Evolutionary conservation across 2,329 filamentous ascomycete species (phyloP).

Genomic region (Colletotrichum sansevieriae): DNA sequence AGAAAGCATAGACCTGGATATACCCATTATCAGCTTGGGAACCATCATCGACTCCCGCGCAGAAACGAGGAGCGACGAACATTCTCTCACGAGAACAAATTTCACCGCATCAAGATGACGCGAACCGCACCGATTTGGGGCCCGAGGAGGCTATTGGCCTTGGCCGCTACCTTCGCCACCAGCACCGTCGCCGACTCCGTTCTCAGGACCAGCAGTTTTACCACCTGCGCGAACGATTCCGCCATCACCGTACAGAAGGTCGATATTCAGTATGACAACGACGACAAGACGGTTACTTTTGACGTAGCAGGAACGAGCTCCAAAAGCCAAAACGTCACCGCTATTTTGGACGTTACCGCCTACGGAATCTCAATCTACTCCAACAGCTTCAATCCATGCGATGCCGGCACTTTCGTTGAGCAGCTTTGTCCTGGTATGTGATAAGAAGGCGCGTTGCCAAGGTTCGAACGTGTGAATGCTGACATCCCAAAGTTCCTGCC

Average conservation of each 20-base stretch:
- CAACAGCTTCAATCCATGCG: slow-evolving; percentile 87
- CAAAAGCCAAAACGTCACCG: slow-evolving; percentile 83
- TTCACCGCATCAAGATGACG: slow-evolving; percentile 49
- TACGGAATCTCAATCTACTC: slow-evolving; percentile 87
- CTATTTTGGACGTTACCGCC: slow-evolving; percentile 80
- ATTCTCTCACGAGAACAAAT: slow-evolving; percentile 4
- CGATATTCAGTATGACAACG: slow-evolving; percentile 83
- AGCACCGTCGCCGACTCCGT: slow-evolving; percentile 76
- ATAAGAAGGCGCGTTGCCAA: neutral
- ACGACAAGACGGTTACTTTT: slow-evolving; percentile 80
- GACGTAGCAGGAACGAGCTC: slow-evolving; percentile 84
- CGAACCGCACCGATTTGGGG: slow-evolving; percentile 48
- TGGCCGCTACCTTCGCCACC: slow-evolving; percentile 54
- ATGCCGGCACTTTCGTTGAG: slow-evolving; percentile 72
- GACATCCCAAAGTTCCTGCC: slow-evolving; percentile 70
- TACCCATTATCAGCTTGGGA: slow-evolving; percentile 32
- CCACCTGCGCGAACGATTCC: slow-evolving; percentile 69
- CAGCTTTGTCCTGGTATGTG: slow-evolving; percentile 84
- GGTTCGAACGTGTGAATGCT: slow-evolving; percentile 28
- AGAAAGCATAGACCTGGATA: slow-evolving; percentile 41
- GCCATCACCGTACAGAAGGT: slow-evolving; percentile 78
- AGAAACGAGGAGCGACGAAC: slow-evolving; percentile 32
- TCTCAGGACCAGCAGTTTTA: slow-evolving; percentile 85
- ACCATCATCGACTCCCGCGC: slow-evolving; percentile 24
- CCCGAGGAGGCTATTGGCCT: slow-evolving; percentile 49